Evolutionary conservation across 2,329 filamentous ascomycete genomes (phyloP), one percentile per base, ranked within the genome.

Genomic region (Sphaerulina populicola): DNA sequence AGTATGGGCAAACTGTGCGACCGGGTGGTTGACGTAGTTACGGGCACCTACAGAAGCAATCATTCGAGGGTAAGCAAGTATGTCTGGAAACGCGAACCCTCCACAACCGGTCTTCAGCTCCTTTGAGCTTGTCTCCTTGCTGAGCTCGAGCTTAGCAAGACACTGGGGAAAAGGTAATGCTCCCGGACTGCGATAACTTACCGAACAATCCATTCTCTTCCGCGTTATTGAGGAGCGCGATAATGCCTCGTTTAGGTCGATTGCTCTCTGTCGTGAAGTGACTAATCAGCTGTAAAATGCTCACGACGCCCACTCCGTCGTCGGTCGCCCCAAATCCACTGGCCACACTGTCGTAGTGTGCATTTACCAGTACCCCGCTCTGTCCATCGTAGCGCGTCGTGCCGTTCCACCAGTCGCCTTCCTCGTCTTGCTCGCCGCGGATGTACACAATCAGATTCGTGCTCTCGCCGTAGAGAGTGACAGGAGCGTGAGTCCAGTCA

Each of bases 171-270:
- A 27, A 27, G 23, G 23, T 7, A 7, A 27, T 27, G 23, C 23
- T 27, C 23, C 6, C 23, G 23, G 23, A 27, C 23, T 27, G 23
- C 23, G 4, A 27, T 2, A 27, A 27, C 23, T 27, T 7, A 27
- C 93, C 93, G 58, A 94, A 87, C 9, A 97, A 74, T 33, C 83
- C 93, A 63, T 97, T 91, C 66, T 98, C 93, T 65, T 98, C 93
- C 33, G 86, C 91, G 64, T 97, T 96, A 74, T 98, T 98, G 65
- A 97, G 78, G 27, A 97, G 76, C 8, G 88, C 77, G 11, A 97
- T 80, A 39, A 98, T 77, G 1, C 90, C 91, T 59, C 84, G 81
- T 62, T 81, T 83, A 1, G 90, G 90, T 63, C 81, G 81, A 57
- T 86, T 81, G 27, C 77, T 82, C 11, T 55, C 44, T 0, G 79